Base-by-base conservation (phyloP, 768 basidiomycete genomes). In the Collybiopsis luxurians region DNA sequence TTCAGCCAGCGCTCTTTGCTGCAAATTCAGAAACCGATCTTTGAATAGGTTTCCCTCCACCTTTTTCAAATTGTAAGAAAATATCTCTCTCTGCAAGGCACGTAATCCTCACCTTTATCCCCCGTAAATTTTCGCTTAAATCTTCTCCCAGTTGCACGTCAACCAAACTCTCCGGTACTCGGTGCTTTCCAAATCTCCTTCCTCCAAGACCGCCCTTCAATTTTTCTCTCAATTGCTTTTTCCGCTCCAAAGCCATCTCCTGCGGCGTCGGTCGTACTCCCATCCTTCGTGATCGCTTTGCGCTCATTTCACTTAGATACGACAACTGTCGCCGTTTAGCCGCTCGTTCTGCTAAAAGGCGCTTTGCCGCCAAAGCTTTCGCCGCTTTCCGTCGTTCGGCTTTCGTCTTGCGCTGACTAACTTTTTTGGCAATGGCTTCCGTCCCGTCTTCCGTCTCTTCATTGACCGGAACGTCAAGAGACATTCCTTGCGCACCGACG, bases 21-120 rank as follows among this genome's bases (percentile, higher is more conserved):
- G 94, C 66, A 97, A 73, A 67, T 89, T 93, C 28, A 87, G 71
- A 74, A 93, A 94, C 1, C 92, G 84, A 68, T 97, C 95, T 23
- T 86, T 81, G 80, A 96, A 96, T 31, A 95, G 73, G 67, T 96
- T 97, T 24, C 95, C 95, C 75, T 97, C 94, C 17, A 92, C 91
- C 94, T 96, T 59, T 1, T 12, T n/a, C 10, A 39, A n/a, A 2
- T 4, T 15, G 12, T 49, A 21, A 53, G 24, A 0, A 26, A n/a
- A n/a, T n/a, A n/a, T n/a, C n/a, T n/a, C n/a, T 17, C 51, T 30
- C 5, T 9, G 31, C 40, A 55, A 12, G 2, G 19, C 26, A n/a
- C 53, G 52, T 49, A 3, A 21, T 43, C 19, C 80, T 42, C 51
- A 91, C 94, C 85, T 94, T 94, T 64, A 98, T 72, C 39, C 77